These are phyloP conservation scores for Penicillium sclerotigenum DNA, from an alignment of 2,329 filamentous ascomycete species.

Conservation along the genomic window DNA sequence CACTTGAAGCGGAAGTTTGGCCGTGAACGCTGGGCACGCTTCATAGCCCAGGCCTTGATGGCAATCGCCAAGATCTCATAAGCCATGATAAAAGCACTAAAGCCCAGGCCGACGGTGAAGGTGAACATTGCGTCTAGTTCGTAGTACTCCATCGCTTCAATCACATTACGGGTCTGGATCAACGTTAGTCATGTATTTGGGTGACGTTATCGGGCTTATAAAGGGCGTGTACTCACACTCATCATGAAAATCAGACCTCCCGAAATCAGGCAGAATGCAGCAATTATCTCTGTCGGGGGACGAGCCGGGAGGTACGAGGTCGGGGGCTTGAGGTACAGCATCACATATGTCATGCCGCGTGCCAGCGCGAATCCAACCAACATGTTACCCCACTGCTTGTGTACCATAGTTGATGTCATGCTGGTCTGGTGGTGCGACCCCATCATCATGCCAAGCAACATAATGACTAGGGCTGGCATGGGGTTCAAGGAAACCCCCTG, in stretches of 20 bases:
- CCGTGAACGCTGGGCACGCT: conserved; percentile 38
- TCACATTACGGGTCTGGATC: conserved; percentile 67
- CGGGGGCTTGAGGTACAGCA: conserved; percentile 76
- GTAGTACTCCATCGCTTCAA: conserved; percentile 72
- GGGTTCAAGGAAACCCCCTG: conserved; percentile 82
- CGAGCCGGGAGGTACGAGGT: conserved; percentile 75
- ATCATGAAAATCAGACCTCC: conserved; percentile 92
- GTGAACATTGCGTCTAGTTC: conserved; percentile 86
- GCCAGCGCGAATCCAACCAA: conserved; percentile 77
- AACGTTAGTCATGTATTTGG: conserved; percentile 22
- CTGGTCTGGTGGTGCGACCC: conserved; percentile 80
- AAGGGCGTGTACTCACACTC: conserved; percentile 59
- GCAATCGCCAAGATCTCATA: conserved; percentile 76
- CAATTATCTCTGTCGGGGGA: conserved; percentile 84
- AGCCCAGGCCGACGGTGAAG: conserved; percentile 82
- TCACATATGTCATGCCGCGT: conserved; percentile 72
- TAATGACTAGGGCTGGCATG: conserved; percentile 79
- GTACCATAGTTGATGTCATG: conserved; percentile 86
- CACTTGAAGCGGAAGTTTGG: conserved; percentile 33
- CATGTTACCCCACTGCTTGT: conserved; percentile 88
- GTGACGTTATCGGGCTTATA: background rate
- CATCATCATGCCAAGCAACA: conserved; percentile 93
- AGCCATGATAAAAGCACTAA: conserved; percentile 79
- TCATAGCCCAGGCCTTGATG: conserved; percentile 80
- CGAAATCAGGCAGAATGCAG: conserved; percentile 79